Percentiles rank a stretch among this genome's conserved stretches.
Conservation (phyloP, 257 asterid genomes). For the Nicotiana noctiflora region DNA sequence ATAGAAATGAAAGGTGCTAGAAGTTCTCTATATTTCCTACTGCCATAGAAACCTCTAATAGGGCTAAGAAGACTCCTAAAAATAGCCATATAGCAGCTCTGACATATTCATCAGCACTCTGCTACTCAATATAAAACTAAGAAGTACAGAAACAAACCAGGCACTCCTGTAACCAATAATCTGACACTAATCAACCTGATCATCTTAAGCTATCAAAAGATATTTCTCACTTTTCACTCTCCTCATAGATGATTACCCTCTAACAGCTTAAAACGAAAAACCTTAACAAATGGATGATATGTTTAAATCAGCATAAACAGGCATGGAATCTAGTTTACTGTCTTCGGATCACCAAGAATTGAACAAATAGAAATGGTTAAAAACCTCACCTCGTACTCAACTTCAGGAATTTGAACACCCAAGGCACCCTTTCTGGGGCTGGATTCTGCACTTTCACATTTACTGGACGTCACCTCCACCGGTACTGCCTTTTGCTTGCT, state of each 20-base stretch:
- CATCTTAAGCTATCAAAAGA: background rate
- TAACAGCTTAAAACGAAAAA: background rate
- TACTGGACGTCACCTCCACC: constrained; percentile 36
- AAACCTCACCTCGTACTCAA: constrained; percentile 37
- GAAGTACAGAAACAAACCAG: background rate
- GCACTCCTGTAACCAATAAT: background rate
- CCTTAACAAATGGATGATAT: background rate
- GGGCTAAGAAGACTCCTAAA: too few species aligned
- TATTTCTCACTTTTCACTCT: background rate
- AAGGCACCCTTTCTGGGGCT: constrained; percentile 30
- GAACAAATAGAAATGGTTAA: background rate
- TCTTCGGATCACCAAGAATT: background rate
- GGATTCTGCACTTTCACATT: constrained; percentile 29
- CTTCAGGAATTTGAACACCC: constrained; percentile 33
- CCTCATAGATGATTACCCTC: background rate
- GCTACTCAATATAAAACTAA: background rate
- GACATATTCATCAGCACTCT: background rate
- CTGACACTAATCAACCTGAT: background rate
- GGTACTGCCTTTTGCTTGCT: constrained; percentile 45
- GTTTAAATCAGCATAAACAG: background rate
- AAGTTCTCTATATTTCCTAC: too few species aligned
- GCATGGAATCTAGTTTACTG: background rate
- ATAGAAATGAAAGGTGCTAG: too few species aligned
- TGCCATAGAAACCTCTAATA: too few species aligned
- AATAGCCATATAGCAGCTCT: background rate